Conservation (phyloP, 345 rosid species). For the Pistacia integerrima region DNA sequence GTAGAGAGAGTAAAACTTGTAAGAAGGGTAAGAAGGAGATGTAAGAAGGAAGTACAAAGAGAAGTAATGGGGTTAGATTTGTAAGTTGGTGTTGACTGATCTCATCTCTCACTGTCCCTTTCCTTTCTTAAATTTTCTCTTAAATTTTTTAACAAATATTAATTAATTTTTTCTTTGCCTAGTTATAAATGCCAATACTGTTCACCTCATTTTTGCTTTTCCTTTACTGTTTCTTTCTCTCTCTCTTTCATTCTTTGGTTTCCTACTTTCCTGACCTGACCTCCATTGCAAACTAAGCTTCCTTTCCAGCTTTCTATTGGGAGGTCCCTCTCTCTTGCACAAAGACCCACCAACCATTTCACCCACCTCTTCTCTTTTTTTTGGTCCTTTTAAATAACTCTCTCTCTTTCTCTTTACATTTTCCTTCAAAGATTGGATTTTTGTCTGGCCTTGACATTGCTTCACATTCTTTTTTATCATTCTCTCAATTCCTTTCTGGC, state of each 20-base stretch:
- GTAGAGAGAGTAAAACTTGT: too few species aligned
- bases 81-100: constrained; percentile 17
- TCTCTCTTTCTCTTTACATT: constrained; percentile 27
- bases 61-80: constrained; percentile 7
- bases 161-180: constrained; percentile 8
- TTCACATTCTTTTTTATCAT: constrained; percentile 26
- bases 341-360: constrained; percentile 60
- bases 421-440: constrained; percentile 41
- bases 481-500: constrained; percentile 23
- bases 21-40: too few species aligned
- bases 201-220: constrained; percentile 38
- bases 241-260: constrained; percentile 37
- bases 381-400: not conserved
- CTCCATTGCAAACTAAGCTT: constrained; percentile 90
- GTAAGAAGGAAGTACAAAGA: too few species aligned
- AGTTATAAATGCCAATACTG: constrained; percentile 50
- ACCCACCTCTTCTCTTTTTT: constrained; percentile 28
- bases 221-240: constrained; percentile 43
- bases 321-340: constrained; percentile 36
- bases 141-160: not conserved
- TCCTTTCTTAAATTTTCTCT: not conserved
- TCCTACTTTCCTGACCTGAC: constrained; percentile 29
- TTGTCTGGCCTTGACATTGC: constrained; percentile 36
- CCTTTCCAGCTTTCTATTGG: constrained; percentile 49
- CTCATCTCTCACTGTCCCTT: too few species aligned